Base-by-base conservation (phyloP, 108 stramenopile species). In the Discostella pseudostelligera region DNA sequence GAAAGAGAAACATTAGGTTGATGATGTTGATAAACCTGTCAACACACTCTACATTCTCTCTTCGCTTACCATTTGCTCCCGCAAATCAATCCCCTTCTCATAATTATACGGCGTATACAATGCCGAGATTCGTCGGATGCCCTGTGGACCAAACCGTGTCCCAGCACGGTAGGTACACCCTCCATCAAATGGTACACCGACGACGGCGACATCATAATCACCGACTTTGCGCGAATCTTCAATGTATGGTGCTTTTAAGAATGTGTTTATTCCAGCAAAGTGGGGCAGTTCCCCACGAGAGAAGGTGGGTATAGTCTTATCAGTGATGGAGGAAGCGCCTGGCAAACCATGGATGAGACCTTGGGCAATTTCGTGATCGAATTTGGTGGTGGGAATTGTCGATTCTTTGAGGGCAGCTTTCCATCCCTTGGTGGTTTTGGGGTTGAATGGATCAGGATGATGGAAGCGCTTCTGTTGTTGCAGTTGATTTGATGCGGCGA, bases 131-230 rank as follows among this genome's bases (percentile, higher is more conserved):
- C 88, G 86, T 10, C 90, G 83, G 57, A 92, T 89, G 6, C 86
- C 90, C 45, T 89, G 87, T 0, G 90, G 90, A 44, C 90, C 90
- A 69, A 89, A 89, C 26, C 90, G 74, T 0, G 90, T 89, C 45
- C 90, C 90, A 8, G 90, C 57, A 46, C 90, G 78, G 60, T 92
- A 89, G 64, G 86, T 88, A 39, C 86, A 87, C 13, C 90, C 90
- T 10, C 87, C 90, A 76, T 89, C 90, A 62, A 87, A 92, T 45
- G 90, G 90, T 22, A 92, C 87, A 25, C 90, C 90, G 9, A 91
- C 70, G 20, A 91, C 87, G 17, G 89, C 82, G 10, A 69, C 77
- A 57, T 91, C 89, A 47, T 85, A 91, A 14, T 71, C 69, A 6
- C 87, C 87, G 6, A 86, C 87, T 11, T 64, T 11, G 21, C 62